Conservation (phyloP, 306 rosid species). For the Trifolium subterraneum region DNA sequence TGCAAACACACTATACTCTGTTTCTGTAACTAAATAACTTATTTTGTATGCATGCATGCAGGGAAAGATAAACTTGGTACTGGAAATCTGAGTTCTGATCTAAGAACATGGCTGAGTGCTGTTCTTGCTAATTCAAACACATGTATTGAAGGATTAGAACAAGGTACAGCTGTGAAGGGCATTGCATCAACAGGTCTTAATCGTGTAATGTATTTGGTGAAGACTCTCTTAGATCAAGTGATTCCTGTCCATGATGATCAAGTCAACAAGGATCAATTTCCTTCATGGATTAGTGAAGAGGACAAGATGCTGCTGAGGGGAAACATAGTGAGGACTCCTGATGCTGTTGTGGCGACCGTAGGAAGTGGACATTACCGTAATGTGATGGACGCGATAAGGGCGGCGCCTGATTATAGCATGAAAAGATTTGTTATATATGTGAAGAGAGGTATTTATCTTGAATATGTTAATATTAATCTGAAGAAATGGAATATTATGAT, state of each 20-base stretch:
- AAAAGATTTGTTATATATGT: constrained; percentile 65
- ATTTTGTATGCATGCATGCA: constrained; percentile 20
- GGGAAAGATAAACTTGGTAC: constrained; percentile 64
- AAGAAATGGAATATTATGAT: constrained; percentile 89
- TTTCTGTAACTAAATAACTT: background rate
- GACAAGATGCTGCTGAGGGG: constrained; percentile 57
- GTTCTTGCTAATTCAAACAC: constrained; percentile 67
- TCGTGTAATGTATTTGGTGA: constrained; percentile 55
- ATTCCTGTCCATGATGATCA: too few species aligned
- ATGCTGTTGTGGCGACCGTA: constrained; percentile 69
- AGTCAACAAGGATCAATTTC: background rate
- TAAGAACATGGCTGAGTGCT: constrained; percentile 90
- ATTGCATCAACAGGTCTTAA: constrained; percentile 49
- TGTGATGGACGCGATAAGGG: constrained; percentile 65
- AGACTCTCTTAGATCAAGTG: constrained; percentile 60
- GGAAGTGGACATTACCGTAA: constrained; percentile 71
- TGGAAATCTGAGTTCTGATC: constrained; percentile 70
- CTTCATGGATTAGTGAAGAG: constrained; percentile 61
- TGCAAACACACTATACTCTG: background rate
- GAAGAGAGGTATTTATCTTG: constrained; percentile 69
- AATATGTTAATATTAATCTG: constrained; percentile 80
- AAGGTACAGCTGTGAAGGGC: too few species aligned
- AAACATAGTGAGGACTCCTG: constrained; percentile 45
- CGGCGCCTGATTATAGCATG: constrained; percentile 77
- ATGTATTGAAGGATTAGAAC: constrained; percentile 77